Percentiles rank a stretch among this genome's conserved stretches.
phyloP scores from a whole-genome alignment of 2,329 filamentous ascomycete genomes.

The Stachybotrys elegans region DNA sequence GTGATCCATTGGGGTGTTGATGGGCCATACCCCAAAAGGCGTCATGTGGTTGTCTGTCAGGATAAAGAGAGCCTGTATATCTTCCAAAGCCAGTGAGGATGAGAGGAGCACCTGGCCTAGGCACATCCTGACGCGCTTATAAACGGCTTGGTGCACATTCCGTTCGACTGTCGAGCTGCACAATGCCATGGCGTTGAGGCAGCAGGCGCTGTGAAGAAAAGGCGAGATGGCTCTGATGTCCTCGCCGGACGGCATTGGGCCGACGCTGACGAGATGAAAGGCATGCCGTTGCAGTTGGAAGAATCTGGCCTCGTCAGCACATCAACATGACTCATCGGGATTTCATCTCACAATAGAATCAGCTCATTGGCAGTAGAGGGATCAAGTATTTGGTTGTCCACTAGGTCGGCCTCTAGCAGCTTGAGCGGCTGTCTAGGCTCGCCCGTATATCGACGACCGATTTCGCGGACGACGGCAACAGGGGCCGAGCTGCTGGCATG shows the following conservation, averaged over 20 bases:
- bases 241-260: conserved; percentile 9
- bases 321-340: neutral
- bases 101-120: conserved; percentile 33
- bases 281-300: conserved; percentile 8
- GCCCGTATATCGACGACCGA: neutral
- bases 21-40: conserved; percentile 19
- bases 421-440: neutral
- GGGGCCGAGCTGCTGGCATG: neutral
- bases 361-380: conserved; percentile 7
- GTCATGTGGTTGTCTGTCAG: conserved; percentile 35
- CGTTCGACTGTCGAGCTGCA: conserved; percentile 13
- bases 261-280: conserved; percentile 8
- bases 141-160: conserved; percentile 27
- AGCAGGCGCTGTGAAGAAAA: conserved; percentile 34
- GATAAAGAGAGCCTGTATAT: conserved; percentile 10
- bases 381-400: neutral
- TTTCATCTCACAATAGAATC: conserved; percentile 2
- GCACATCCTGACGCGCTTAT: conserved; percentile 31
- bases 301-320: conserved; percentile 4
- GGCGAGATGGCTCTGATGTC: conserved; percentile 27
- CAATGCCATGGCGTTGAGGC: conserved; percentile 31
- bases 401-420: neutral
- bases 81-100: conserved; percentile 33
- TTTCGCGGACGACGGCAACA: neutral
- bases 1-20: conserved; percentile 1